Percentiles rank a stretch among this genome's conserved stretches.
These are phyloP conservation scores for Gossypium raimondii DNA, from an alignment of 345 rosid genomes.

Conservation along the genomic window DNA sequence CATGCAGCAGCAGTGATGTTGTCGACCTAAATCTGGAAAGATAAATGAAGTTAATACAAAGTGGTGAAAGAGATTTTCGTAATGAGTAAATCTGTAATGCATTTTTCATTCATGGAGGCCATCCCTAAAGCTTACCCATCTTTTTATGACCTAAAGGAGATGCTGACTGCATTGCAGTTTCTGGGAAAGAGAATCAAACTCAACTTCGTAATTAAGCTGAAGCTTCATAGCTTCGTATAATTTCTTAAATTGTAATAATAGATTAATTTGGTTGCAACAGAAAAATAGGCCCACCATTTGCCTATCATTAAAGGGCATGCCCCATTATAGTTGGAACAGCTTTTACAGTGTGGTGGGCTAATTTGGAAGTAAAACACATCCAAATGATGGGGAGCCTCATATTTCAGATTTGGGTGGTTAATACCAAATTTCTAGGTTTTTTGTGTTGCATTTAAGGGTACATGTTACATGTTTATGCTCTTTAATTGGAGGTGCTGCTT, in stretches of 20 bases:
- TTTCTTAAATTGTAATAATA: no score
- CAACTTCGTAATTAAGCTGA: no score
- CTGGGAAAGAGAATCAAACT: not conserved
- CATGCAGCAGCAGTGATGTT: not conserved
- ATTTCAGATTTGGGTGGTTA: not conserved
- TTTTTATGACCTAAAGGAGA: not conserved
- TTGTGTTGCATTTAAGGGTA: not conserved
- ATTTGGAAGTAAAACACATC: not conserved
- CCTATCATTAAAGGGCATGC: not conserved
- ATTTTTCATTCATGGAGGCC: not conserved
- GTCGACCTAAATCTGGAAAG: not conserved
- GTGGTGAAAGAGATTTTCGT: not conserved
- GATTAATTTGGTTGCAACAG: not conserved
- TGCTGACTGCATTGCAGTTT: constrained; percentile 3
- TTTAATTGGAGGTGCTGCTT: no score
- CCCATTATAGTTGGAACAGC: not conserved
- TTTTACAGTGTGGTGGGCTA: not conserved
- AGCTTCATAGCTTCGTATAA: no score
- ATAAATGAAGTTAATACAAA: not conserved
- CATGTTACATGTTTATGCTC: not conserved
- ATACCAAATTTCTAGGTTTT: not conserved
- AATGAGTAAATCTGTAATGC: not conserved
- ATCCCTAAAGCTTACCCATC: not conserved
- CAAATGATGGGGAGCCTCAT: not conserved
- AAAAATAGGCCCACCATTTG: not conserved